phyloP scores from a whole-genome alignment of 2,329 filamentous ascomycete species.

The Exophiala aquamarina region DNA sequence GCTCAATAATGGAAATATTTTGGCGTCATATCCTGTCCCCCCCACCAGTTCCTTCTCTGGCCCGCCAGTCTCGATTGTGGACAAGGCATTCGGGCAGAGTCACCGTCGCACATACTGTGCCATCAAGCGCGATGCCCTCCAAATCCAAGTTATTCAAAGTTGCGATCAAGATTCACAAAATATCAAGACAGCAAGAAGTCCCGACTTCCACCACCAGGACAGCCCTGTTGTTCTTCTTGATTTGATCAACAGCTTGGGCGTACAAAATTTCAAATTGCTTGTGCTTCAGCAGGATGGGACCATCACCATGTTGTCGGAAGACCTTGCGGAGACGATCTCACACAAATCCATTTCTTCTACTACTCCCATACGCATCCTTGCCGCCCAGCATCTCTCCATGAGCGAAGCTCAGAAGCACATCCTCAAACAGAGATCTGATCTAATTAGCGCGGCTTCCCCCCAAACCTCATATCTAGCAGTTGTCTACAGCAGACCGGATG shows the following conservation, averaged over 20 bases:
- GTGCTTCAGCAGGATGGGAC: slow-evolving; percentile 45
- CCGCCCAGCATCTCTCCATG: slow-evolving; percentile 21
- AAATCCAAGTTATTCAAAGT: slow-evolving; percentile 52
- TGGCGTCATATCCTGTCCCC: slow-evolving; percentile 62
- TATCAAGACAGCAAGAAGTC: slow-evolving; percentile 27
- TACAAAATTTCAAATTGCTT: slow-evolving; percentile 31
- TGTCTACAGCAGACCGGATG: slow-evolving; percentile 7
- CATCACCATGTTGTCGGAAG: slow-evolving; percentile 40
- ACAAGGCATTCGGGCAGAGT: slow-evolving; percentile 46
- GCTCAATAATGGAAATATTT: slow-evolving; percentile 61
- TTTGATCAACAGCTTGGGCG: slow-evolving; percentile 6
- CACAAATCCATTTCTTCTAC: slow-evolving; percentile 11
- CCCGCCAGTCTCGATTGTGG: slow-evolving; percentile 58
- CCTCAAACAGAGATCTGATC: slow-evolving; percentile 29
- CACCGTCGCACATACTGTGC: slow-evolving; percentile 58
- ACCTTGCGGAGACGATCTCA: slow-evolving; percentile 23
- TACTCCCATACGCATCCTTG: slow-evolving; percentile 18
- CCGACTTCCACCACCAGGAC: slow-evolving; percentile 37
- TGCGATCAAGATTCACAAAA: slow-evolving; percentile 43
- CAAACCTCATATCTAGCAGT: slow-evolving; percentile 13
- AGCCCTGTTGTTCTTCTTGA: slow-evolving; percentile 39
- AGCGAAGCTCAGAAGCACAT: slow-evolving; percentile 28
- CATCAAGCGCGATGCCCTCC: slow-evolving; percentile 47
- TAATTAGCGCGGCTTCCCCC: slow-evolving; percentile 13
- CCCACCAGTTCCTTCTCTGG: slow-evolving; percentile 59